A percentile compares a stretch with the other conserved stretches of the same genome.
Evolutionary conservation across 116 monocot genomes (phyloP).

Genomic region (Cymodocea nodosa): DNA sequence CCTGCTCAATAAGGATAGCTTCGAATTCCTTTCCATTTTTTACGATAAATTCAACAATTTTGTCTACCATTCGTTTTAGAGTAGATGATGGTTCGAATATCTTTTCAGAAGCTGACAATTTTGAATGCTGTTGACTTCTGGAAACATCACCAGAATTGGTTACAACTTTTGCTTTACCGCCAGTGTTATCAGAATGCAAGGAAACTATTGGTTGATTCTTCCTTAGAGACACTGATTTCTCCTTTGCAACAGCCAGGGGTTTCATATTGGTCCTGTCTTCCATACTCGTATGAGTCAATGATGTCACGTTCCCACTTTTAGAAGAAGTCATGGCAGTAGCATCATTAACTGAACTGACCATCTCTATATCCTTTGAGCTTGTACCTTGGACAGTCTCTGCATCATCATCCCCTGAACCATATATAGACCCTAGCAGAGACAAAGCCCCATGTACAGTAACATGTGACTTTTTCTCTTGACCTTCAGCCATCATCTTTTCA

Average conservation of each 20-base stretch:
- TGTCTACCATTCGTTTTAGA: slow-evolving; percentile 57
- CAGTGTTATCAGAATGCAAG: slow-evolving; percentile 5
- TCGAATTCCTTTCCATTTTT: slow-evolving; percentile 93
- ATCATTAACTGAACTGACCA: not conserved
- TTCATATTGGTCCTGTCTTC: slow-evolving; percentile 18
- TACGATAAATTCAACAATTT: slow-evolving; percentile 68
- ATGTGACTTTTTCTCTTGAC: slow-evolving; percentile 8
- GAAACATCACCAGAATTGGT: slow-evolving; percentile 6
- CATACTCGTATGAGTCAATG: not conserved
- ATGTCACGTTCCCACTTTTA: slow-evolving; percentile 3
- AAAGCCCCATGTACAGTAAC: slow-evolving; percentile 38
- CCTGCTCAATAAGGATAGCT: slow-evolving; percentile 70
- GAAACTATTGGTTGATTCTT: slow-evolving; percentile 19
- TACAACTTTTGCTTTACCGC: slow-evolving; percentile 18
- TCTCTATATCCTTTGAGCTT: slow-evolving; percentile 10
- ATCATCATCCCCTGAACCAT: slow-evolving; percentile 69
- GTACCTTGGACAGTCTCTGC: slow-evolving; percentile 21
- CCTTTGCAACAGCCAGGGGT: slow-evolving; percentile 14
- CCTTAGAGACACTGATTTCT: slow-evolving; percentile 24
- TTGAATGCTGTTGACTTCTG: slow-evolving; percentile 1
- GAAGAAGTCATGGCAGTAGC: not conserved
- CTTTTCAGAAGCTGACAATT: slow-evolving; percentile 12
- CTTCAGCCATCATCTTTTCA: slow-evolving; percentile 13
- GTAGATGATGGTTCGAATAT: slow-evolving; percentile 58
- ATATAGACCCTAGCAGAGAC: slow-evolving; percentile 75